A percentile compares a stretch with the other conserved stretches of the same genome.
These are phyloP conservation scores for Moesziomyces parantarcticus DNA, from an alignment of 1,284 basidiomycete species.

Conservation along the genomic window DNA sequence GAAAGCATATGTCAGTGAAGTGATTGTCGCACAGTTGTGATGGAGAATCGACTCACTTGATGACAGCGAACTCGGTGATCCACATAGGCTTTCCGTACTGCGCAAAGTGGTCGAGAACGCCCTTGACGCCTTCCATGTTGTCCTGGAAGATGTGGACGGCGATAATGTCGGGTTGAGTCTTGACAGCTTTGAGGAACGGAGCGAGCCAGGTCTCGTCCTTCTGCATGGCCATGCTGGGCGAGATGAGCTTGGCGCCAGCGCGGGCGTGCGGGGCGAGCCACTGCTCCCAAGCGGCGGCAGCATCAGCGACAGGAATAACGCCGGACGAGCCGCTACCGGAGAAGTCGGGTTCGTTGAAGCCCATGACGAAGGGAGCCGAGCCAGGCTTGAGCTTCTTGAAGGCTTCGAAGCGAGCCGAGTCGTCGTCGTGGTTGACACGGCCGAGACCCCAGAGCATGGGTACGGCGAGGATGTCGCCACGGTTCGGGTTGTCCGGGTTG, in stretches of 20 bases:
- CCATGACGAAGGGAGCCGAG: conserved; percentile 37
- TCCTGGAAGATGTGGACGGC: conserved; percentile 62
- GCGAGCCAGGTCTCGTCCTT: conserved; percentile 49
- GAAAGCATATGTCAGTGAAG: too few species aligned
- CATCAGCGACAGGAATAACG: conserved; percentile 23
- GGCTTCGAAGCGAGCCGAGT: conserved; percentile 41
- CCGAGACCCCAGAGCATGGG: conserved; percentile 60
- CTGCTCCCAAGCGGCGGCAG: conserved; percentile 53
- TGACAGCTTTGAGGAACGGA: conserved; percentile 47
- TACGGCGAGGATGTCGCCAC: conserved; percentile 27
- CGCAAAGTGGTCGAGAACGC: conserved; percentile 52
- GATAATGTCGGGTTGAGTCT: conserved; percentile 54
- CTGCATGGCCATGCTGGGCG: conserved; percentile 56
- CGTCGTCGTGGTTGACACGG: conserved; percentile 46
- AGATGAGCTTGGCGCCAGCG: conserved; percentile 53
- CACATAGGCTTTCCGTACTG: conserved; percentile 52
- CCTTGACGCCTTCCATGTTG: conserved; percentile 48
- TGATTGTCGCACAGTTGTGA: too few species aligned
- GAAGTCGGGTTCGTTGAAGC: conserved; percentile 58
- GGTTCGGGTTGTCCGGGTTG: conserved; percentile 39
- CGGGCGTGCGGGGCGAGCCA: conserved; percentile 43
- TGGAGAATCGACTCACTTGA: not conserved
- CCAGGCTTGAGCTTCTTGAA: conserved; percentile 53
- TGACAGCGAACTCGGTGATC: conserved; percentile 56
- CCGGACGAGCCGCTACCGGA: conserved; percentile 51